phyloP scores from a whole-genome alignment of 1,139 yeast genomes.

The Wickerhamiella infanticola region DNA sequence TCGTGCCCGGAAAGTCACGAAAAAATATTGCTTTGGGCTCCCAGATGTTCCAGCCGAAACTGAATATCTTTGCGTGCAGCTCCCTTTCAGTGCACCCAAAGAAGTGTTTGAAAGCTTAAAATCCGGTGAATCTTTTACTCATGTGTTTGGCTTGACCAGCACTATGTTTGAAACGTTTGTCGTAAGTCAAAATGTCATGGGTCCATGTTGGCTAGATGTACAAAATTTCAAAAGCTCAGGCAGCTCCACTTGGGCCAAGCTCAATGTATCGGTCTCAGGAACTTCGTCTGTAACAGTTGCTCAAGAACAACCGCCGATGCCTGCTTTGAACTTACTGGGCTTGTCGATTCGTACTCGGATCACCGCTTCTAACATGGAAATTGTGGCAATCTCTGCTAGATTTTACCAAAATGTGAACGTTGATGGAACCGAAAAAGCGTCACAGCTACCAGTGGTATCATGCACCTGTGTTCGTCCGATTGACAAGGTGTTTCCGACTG shows the following conservation, averaged over 20 bases:
- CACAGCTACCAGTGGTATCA: slow-evolving; percentile 19
- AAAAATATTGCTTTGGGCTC: slow-evolving; percentile 80
- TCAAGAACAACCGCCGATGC: slow-evolving; percentile 34
- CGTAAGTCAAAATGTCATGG: slow-evolving; percentile 72
- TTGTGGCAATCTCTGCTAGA: slow-evolving; percentile 68
- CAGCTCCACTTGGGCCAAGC: slow-evolving; percentile 67
- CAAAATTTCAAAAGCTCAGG: slow-evolving; percentile 37
- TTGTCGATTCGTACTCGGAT: slow-evolving; percentile 67
- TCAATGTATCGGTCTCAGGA: slow-evolving; percentile 46
- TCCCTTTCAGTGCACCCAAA: slow-evolving; percentile 37
- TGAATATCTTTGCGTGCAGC: slow-evolving; percentile 61
- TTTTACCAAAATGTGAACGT: slow-evolving; percentile 42
- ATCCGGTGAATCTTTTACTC: slow-evolving; percentile 38
- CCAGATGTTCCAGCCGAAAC: slow-evolving; percentile 66
- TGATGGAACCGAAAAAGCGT: slow-evolving; percentile 30
- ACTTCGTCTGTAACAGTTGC: slow-evolving; percentile 39
- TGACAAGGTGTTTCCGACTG: slow-evolving; percentile 50
- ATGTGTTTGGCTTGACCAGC: slow-evolving; percentile 67
- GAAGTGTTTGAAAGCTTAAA: slow-evolving; percentile 36
- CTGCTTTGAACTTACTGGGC: slow-evolving; percentile 58
- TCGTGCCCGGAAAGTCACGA: slow-evolving; percentile 54
- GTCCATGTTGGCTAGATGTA: slow-evolving; percentile 91
- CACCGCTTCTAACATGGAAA: slow-evolving; percentile 73
- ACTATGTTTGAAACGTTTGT: slow-evolving; percentile 76
- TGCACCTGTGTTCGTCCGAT: slow-evolving; percentile 63